Conservation (phyloP, 176 grass and related monocot genomes). For the Saccharum officinarum region DNA sequence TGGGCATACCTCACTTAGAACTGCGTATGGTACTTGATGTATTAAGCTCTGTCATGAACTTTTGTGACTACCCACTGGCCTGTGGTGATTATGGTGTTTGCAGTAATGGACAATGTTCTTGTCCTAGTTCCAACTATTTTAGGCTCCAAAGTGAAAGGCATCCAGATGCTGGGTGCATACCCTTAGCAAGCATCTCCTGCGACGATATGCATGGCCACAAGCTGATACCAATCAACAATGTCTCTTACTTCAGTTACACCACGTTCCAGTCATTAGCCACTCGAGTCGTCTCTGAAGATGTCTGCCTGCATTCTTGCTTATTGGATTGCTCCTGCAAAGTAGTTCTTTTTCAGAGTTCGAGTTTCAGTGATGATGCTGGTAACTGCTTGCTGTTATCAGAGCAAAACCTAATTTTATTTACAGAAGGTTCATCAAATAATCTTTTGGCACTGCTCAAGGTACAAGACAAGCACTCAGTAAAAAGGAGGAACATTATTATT, state of each 20-base stretch:
- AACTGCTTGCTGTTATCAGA: conserved; percentile 11
- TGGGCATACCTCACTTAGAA: not conserved
- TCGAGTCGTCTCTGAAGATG: not conserved
- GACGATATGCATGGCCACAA: not conserved
- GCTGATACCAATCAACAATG: conserved; percentile 16
- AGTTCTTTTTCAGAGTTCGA: conserved; percentile 14
- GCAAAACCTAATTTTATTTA: not conserved
- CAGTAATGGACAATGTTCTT: conserved; percentile 22
- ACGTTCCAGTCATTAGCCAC: conserved; percentile 11
- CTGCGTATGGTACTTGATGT: not conserved
- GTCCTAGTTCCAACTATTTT: conserved; percentile 33
- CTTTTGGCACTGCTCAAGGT: not conserved
- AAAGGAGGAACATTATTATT: conserved; percentile 4
- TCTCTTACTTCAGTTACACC: conserved; percentile 37
- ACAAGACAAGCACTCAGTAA: conserved; percentile 14
- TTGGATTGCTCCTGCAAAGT: conserved; percentile 34
- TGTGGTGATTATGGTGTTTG: conserved; percentile 49
- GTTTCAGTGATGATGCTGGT: not conserved
- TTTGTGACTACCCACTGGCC: conserved; percentile 35
- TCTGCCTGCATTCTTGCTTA: conserved; percentile 26
- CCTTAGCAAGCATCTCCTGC: conserved; percentile 3
- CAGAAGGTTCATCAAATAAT: not conserved
- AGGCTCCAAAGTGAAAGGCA: conserved; percentile 14
- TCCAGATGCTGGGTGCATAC: conserved; percentile 38
- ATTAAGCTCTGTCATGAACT: not conserved